These are phyloP conservation scores for Aspergillus amoenus DNA, from an alignment of 2,329 filamentous ascomycete species.

Conservation along the genomic window DNA sequence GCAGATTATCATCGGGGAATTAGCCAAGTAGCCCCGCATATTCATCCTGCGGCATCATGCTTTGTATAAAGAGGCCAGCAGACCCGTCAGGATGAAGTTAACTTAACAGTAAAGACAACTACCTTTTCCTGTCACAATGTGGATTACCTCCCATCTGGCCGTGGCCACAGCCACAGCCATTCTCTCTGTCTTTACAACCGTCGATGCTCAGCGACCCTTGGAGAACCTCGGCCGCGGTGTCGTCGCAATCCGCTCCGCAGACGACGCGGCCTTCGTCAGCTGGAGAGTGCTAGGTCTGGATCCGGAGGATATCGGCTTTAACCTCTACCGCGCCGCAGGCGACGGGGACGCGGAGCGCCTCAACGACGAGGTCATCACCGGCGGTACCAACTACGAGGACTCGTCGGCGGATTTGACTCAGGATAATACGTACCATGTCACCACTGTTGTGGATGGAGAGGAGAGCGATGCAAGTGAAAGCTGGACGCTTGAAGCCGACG, in stretches of 20 bases:
- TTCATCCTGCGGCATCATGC: no score
- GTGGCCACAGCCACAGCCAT: no score
- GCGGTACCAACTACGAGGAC: slow-evolving; percentile 5
- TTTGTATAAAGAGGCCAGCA: no score
- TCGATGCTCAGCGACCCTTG: neutral
- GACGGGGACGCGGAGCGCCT: neutral
- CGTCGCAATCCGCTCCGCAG: neutral
- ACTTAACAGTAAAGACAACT: no score
- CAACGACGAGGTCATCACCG: neutral
- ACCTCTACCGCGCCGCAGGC: slow-evolving; percentile 3
- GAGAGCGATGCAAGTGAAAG: neutral
- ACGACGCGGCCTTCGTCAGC: neutral
- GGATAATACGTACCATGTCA: slow-evolving; percentile 6
- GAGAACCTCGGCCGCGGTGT: slow-evolving; percentile 9
- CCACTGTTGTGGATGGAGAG: neutral
- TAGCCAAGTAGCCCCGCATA: no score
- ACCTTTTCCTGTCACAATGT: no score
- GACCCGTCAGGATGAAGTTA: no score
- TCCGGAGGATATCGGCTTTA: slow-evolving; percentile 2
- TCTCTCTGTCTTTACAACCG: no score
- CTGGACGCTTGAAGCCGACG: neutral
- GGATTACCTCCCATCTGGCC: no score
- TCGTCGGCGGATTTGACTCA: neutral
- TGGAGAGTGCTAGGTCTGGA: slow-evolving; percentile 9
- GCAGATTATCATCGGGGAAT: no score